Conservation (phyloP, 257 asterid genomes). For the Asclepias syriaca region DNA sequence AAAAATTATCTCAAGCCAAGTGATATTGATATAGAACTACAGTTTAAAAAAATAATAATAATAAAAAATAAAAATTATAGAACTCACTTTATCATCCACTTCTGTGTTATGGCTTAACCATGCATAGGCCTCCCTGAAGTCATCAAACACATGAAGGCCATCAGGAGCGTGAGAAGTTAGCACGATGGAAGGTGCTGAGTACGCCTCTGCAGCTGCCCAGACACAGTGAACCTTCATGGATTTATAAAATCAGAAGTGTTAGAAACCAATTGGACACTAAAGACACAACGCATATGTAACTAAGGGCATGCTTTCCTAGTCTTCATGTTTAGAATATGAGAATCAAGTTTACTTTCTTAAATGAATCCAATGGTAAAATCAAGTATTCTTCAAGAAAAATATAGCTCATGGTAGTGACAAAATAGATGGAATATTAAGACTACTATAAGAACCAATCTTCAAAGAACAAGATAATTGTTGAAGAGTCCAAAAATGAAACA, state of each 20-base stretch:
- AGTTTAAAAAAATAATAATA: no score
- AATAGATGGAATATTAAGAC: not conserved
- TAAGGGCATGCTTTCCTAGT: not conserved
- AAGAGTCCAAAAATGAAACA: not conserved
- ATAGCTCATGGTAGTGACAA: not conserved
- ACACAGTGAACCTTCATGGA: slow-evolving; percentile 84
- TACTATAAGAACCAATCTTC: not conserved
- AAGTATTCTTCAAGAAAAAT: not conserved
- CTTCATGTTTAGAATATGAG: not conserved
- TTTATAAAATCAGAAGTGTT: not conserved
- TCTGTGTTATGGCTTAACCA: slow-evolving; percentile 99
- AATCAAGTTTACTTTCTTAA: not conserved
- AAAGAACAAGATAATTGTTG: not conserved
- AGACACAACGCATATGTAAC: not conserved
- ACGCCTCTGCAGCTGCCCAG: slow-evolving; percentile 99
- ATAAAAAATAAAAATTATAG: not conserved
- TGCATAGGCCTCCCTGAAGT: slow-evolving; percentile 98
- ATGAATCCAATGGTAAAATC: not conserved
- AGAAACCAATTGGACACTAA: slow-evolving; percentile 17
- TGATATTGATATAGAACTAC: not conserved
- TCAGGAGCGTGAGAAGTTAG: slow-evolving; percentile 75
- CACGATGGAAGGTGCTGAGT: slow-evolving; percentile 98
- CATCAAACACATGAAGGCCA: slow-evolving; percentile 97
- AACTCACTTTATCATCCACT: slow-evolving; percentile 88
- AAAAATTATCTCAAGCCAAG: not conserved